A percentile compares a stretch with the other conserved stretches of the same genome.
These are phyloP conservation scores for Botrytis medusae DNA, from an alignment of 2,329 filamentous ascomycete species.

Conservation along the genomic window DNA sequence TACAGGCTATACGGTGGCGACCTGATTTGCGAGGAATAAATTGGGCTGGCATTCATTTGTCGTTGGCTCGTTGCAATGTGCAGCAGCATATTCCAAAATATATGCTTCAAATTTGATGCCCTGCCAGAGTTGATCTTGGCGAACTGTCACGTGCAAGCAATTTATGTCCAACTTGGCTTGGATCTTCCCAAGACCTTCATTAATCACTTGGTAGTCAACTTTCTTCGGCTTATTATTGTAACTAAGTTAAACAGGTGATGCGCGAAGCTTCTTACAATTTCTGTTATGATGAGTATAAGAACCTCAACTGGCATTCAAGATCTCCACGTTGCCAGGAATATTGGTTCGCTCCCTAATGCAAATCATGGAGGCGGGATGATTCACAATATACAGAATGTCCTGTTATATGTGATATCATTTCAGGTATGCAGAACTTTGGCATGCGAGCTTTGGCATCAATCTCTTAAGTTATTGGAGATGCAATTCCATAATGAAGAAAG, in stretches of 20 bases:
- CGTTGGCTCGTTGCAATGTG: constrained; percentile 18
- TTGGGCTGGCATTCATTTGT: constrained; percentile 47
- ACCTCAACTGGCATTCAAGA: not conserved
- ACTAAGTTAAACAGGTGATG: not conserved
- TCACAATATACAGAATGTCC: not conserved
- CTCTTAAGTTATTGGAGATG: not conserved
- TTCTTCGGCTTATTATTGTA: not conserved
- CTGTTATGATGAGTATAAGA: not conserved
- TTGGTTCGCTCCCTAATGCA: not conserved
- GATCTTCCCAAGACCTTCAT: not conserved
- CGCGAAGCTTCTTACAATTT: not conserved
- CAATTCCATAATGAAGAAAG: not conserved
- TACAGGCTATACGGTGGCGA: constrained; percentile 54
- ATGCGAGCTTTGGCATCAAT: not conserved
- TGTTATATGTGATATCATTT: not conserved
- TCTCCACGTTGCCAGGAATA: not conserved
- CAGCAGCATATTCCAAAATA: not conserved
- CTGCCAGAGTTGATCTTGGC: not conserved
- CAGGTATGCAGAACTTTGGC: not conserved
- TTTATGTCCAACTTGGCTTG: not conserved
- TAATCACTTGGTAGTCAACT: not conserved
- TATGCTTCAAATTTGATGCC: not conserved
- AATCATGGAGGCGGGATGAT: not conserved
- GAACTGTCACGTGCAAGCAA: not conserved
- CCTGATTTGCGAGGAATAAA: constrained; percentile 47